Evolutionary conservation across 805 yeast species (phyloP), one percentile per base, ranked within the genome.

Genomic region (Candida wancherniae): DNA sequence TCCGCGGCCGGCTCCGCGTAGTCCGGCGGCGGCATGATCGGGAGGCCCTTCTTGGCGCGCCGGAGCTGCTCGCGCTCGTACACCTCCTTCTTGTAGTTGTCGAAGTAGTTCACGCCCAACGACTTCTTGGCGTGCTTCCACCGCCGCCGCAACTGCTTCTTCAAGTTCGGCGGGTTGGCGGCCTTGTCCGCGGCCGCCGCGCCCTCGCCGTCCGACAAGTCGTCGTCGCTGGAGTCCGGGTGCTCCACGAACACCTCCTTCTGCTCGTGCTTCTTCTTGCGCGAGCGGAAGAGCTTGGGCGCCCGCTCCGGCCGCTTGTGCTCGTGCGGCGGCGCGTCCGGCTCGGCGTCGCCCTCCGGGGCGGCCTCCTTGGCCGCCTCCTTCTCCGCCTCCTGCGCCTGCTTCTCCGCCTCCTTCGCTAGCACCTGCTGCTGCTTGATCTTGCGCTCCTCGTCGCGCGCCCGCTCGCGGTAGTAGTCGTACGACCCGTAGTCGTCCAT

Each of bases 401-500:
- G n/a, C n/a, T n/a, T n/a, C n/a, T n/a, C n/a, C n/a, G n/a, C n/a
- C n/a, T n/a, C n/a, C n/a, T n/a, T n/a, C n/a, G n/a, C n/a, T n/a
- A n/a, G n/a, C n/a, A n/a, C n/a, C n/a, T n/a, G n/a, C n/a, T n/a
- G n/a, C n/a, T n/a, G n/a, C n/a, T 9, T 7, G 22, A 9, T 9
- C 12, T 23, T 21, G 17, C 21, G n/a, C 9, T 18, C 29, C 22
- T 26, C 26, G 9, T 40, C 47, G 16, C 34, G 37, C 29, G 48
- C 39, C 9, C 40, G 32, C 20, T 40, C 40, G 19, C 36, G 50
- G 35, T 55, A 61, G 39, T 64, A 65, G 42, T 63, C 67, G 35
- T 58, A 63, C 16, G 53, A 46, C 10, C 48, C 42, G 37, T 58
- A 57, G 27, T 60, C 57, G 24, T 55, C 55, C 33, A 49, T 52